phyloP scores from a whole-genome alignment of 2,329 filamentous ascomycete species.

The Bipolaris bicolor region DNA sequence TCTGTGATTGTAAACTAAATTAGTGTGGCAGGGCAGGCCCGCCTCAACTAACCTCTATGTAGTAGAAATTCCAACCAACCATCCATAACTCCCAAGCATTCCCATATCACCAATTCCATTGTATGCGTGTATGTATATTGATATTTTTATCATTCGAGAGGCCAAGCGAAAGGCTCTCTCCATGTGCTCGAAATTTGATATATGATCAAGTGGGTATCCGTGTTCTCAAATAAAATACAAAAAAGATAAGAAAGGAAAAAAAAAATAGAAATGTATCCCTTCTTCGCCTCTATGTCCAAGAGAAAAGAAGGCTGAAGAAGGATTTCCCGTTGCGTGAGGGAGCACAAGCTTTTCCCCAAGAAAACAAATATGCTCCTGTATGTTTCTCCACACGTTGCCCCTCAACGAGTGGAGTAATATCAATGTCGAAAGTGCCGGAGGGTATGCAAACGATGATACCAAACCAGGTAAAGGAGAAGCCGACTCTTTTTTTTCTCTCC shows the following conservation, averaged over 20 bases:
- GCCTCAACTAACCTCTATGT: not conserved
- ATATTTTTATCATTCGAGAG: not conserved
- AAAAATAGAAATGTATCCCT: not conserved
- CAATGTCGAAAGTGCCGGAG: too few species aligned
- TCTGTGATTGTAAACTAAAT: not conserved
- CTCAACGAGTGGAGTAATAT: too few species aligned
- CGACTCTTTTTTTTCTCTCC: not conserved
- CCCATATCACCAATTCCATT: too few species aligned
- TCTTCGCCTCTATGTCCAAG: not conserved
- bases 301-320: not conserved
- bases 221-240: not conserved
- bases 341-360: not conserved
- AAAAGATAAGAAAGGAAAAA: not conserved
- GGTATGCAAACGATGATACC: too few species aligned
- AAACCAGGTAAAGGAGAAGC: too few species aligned
- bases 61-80: not conserved
- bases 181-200: not conserved
- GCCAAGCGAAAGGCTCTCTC: not conserved
- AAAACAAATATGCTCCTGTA: too few species aligned
- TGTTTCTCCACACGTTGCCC: too few species aligned
- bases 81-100: not conserved
- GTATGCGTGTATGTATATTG: not conserved
- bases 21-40: not conserved
- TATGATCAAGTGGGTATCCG: constrained; percentile 4
- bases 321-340: not conserved